Evolutionary conservation across 2,329 filamentous ascomycete genomes (phyloP), one percentile per base, ranked within the genome.

Genomic region (Hypoxylon sp.): DNA sequence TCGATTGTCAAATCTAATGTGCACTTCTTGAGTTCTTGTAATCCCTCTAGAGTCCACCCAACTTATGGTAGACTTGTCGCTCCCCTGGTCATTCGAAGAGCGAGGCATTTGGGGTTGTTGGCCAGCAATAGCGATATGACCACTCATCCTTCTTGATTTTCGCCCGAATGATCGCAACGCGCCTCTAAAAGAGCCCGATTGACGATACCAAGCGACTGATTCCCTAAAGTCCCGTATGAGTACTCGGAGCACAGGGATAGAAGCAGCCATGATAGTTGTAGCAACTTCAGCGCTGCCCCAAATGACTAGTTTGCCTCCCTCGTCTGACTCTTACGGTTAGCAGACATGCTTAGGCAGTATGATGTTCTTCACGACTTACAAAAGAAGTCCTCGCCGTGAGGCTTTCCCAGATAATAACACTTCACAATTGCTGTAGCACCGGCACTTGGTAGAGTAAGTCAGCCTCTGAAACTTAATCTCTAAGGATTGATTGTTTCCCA

Each of bases 211-310:
- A 38, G 60, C 53, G 19, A 58, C 41, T 1, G 46, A 59, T 19
- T 63, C 52, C 36, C 52, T 63, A 19, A 57, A 75, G 65, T 58
- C 60, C 5, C 60, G 53, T 34, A 58, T 14, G 19, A 59, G 38
- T 28, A 63, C 60, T n/a, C 53, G 60, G 36, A 63, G 60, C 10
- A 59, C 48, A 2, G 60, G 46, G 23, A 63, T 63, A 19, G 60
- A 63, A 30, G 53, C 53, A 1, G 60, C 53, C 60, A 58, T 63
- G 38, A 63, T 59, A 13, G 60, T 59, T 3, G 60, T 63, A 30
- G 60, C 45, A 14, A 59, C 53, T 48, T 63, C 53, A n/a, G 60
- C 60, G 19, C 43, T 57, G 6, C 60, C 60, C 60, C 53, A 63
- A 11, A 63, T 63, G 30, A 57, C 53, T 10, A 59, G 46, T 13